Evolutionary conservation across 306 rosid species (phyloP).

Genomic region (Glycine tomentella): DNA sequence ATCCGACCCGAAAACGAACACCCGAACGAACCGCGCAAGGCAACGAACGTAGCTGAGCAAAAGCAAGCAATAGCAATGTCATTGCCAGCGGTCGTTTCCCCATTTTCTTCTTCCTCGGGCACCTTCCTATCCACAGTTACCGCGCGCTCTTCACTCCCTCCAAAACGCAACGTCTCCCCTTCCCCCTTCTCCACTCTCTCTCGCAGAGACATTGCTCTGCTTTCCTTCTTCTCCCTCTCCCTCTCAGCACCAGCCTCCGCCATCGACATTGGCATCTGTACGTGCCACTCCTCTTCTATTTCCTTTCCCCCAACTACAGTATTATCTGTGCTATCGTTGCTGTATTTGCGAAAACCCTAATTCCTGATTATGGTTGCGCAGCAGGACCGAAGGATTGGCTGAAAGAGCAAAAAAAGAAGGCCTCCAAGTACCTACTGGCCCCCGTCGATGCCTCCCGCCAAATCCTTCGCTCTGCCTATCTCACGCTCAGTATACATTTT

Average conservation of each 20-base stretch:
- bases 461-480: constrained; percentile 70
- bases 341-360: constrained; percentile 42
- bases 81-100: constrained; percentile 52
- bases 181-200: constrained; percentile 15
- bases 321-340: too few relatives aligned
- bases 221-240: constrained; percentile 60
- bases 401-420: constrained; percentile 84
- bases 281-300: constrained; percentile 27
- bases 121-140: constrained; percentile 41
- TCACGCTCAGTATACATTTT: constrained; percentile 60
- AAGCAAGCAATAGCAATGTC: constrained; percentile 48
- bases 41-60: neutral
- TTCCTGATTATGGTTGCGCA: constrained; percentile 49
- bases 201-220: constrained; percentile 69
- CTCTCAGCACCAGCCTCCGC: constrained; percentile 62
- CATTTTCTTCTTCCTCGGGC: constrained; percentile 53
- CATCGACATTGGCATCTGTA: constrained; percentile 85
- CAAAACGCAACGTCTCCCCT: constrained; percentile 46
- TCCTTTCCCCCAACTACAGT: too few relatives aligned
- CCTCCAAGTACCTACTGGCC: constrained; percentile 81
- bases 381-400: constrained; percentile 99
- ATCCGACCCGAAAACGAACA: constrained; percentile 22
- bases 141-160: constrained; percentile 62
- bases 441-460: constrained; percentile 88
- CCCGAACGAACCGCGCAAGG: neutral